Evolutionary conservation across 1,139 yeast species (phyloP), one percentile per base, ranked within the genome.

Genomic region (Pichia sp.): DNA sequence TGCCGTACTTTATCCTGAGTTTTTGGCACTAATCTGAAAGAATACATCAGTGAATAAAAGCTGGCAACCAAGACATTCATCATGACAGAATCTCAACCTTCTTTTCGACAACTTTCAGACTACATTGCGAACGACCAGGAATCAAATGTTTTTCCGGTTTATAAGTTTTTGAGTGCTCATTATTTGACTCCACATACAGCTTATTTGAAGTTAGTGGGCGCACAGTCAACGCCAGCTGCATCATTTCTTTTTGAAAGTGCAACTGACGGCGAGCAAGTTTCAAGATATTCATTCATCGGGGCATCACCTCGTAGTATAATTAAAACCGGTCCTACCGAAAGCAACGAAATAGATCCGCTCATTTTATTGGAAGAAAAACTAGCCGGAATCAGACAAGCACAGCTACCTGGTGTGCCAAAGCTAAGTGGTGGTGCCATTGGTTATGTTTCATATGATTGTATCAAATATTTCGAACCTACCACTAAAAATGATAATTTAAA

Each of bases 401-500:
- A 81, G 59, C 73, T 86, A 45, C 95, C 95, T 0, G 95, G 95
- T 43, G 73, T 87, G 56, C 97, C 97, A 8, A 81, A 80, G 59
- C 76, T 92, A 56, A 84, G 93, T 64, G 99, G 99, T 54, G 99
- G 99, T 60, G 98, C 98, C 8, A 80, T 93, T 52, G 99, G 99
- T 0, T 93, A 90, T 67, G 84, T 93, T 49, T 89, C 97, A 0
- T 93, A 93, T 66, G 99, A 95, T 70, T 93, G 99, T 75, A 87
- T 93, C 67, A 87, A 90, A 67, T 93, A 93, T 71, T 93, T 93
- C 65, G 99, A 93, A 72, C 99, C 99, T 55, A 85, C 79, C 65
- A 92, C 98, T 1, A 77, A 78, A 57, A 80, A 90, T 62, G 81
- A 79, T 8, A 80, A 79, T 8, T 75, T 92, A 65, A 82, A 86